Evolutionary conservation across 495 filamentous ascomycete species (phyloP), one percentile per base, ranked within the genome.

Genomic region (Aspergillus homomorphus): DNA sequence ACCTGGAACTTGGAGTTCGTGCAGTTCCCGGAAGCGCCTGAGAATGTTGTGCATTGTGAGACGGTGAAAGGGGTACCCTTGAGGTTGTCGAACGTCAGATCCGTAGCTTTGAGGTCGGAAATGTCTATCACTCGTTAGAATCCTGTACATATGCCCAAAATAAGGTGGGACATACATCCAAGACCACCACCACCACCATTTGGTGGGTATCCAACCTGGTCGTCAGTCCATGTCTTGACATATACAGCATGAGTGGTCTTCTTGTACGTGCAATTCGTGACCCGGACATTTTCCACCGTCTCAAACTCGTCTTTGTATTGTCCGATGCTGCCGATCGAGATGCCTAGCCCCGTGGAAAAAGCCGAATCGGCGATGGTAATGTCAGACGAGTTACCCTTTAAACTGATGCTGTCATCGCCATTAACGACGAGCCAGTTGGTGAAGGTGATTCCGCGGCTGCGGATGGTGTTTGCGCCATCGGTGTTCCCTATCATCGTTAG

Each of bases 121-220:
- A 62, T 60, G 16, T 65, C 64, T 67, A 24, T 19, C 9, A 4
- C 38, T 24, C 20, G 16, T 44, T 12, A 24, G 18, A 51, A 9
- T 7, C 20, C 1, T 21, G 46, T 51, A 24, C 55, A n/a, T 49
- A 57, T 28, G 15, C 16, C 21, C 30, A 49, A 42, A 38, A n/a
- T n/a, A 0, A 44, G 41, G 30, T 3, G 12, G 15, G 15, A 53
- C 68, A 55, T 64, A 75, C 72, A 72, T 30, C 75, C 76, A 5
- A 77, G 53, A n/a, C 77, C 77, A 2, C 74, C 75, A 19, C 77
- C 77, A 0, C 77, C 77, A n/a, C 77, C 76, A 56, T 80, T 78
- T 0, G 77, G 77, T 18, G 76, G 76, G 59, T 77, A 76, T 8
- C 77, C 75, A 21, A 66, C 65, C 51, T 72, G 69, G n/a, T 73